A percentile compares a stretch with the other conserved stretches of the same genome.
phyloP scores from a whole-genome alignment of 257 asterid genomes.

The Datura wrightii region DNA sequence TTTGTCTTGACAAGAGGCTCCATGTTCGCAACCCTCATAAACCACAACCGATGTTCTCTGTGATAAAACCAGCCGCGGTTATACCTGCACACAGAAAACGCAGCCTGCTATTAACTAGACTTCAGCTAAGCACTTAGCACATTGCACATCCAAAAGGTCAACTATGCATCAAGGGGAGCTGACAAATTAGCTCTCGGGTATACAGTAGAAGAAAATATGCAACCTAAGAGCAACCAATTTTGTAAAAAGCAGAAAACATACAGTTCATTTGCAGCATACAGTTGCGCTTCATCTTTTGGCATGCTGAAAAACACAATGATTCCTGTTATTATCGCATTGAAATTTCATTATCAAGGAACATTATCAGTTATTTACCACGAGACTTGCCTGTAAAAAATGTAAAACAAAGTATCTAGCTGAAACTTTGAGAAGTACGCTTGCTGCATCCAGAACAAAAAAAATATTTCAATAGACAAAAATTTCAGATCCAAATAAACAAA shows the following conservation, averaged over 20 bases:
- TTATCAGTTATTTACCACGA: background rate
- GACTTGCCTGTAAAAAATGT: constrained; percentile 77
- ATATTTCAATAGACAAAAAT: background rate
- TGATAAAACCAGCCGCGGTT: constrained; percentile 90
- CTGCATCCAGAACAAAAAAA: constrained; percentile 51
- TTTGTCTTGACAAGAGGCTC: constrained; percentile 73
- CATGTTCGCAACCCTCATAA: constrained; percentile 61
- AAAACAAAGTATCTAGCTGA: constrained; percentile 68
- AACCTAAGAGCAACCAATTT: constrained; percentile 17
- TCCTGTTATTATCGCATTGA: constrained; percentile 18
- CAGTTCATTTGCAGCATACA: constrained; percentile 89
- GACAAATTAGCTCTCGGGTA: constrained; percentile 21
- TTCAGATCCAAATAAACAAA: constrained; percentile 2
- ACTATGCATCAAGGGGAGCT: background rate
- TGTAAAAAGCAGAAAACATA: constrained; percentile 45
- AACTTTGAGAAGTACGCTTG: constrained; percentile 65
- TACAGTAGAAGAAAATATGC: constrained; percentile 3
- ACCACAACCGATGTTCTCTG: constrained; percentile 72
- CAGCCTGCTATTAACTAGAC: background rate
- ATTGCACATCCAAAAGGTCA: constrained; percentile 1
- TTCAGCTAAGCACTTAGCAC: constrained; percentile 4
- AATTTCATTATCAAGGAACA: constrained; percentile 19
- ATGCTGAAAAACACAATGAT: constrained; percentile 60
- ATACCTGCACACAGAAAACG: constrained; percentile 47
- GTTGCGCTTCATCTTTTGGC: constrained; percentile 93